Base-by-base conservation (phyloP, 2,329 filamentous ascomycete genomes). In the Botrytis galanthina region DNA sequence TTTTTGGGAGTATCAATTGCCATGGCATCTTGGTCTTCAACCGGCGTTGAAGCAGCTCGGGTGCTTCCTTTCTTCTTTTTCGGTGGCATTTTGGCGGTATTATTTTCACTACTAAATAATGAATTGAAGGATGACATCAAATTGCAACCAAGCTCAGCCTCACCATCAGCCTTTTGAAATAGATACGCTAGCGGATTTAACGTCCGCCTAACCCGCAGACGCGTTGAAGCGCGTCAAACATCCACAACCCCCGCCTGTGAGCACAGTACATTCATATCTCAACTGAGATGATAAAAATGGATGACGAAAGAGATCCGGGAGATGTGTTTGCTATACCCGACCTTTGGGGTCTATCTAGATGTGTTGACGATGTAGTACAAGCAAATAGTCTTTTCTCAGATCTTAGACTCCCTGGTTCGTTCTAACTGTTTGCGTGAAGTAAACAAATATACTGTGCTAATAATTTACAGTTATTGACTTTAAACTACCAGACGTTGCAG, bases 241-340 rank as follows among this genome's bases (percentile, higher is more conserved):
- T 44, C 18, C 32, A 70, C 29, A 14, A 44, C 29, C 63, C 22
- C n/a, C 67, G 35, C 26, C 29, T 10, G 37, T 4, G n/a, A 35
- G 39, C n/a, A 60, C n/a, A 60, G n/a, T 42, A 44, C 8, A 44
- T 54, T 14, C 6, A 71, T 29, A 61, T 37, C 10, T 64, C 14
- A 22, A 42, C n/a, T 66, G 71, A 32, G 7, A 70, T 74, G 76
- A 75, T 60, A n/a, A 77, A 75, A 71, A 80, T 78, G 83, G 80
- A 81, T 61, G 73, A 72, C 22, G 81, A 85, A 39, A 63, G 51
- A 74, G 79, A 82, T 71, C 62, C 74, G 16, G 84, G 87, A 66
- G 82, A 91, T 79, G 85, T 90, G 46, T 93, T 93, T 79, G 86
- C 87, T 57, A 88, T 90, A 63, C 88, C 89, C 57, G 85, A 90